A percentile compares a stretch with the other conserved stretches of the same genome.
phyloP scores from a whole-genome alignment of 2,329 filamentous ascomycete genomes.

The Thyridium curvatum region DNA sequence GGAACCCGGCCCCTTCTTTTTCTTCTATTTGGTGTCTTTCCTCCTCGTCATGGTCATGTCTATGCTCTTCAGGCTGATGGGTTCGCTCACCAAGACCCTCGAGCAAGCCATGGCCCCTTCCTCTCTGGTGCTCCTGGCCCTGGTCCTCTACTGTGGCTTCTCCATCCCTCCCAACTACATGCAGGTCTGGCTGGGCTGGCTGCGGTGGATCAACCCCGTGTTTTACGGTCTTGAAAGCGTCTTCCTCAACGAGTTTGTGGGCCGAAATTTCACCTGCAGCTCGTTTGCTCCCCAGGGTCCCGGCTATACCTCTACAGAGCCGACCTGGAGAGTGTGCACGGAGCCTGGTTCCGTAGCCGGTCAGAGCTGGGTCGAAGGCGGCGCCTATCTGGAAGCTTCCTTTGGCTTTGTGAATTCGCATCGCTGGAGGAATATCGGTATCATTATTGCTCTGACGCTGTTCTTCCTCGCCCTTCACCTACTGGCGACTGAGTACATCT shows the following conservation, averaged over 20 bases:
- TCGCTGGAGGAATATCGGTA: slow-evolving; percentile 64
- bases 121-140: not conserved
- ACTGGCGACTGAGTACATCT: slow-evolving; percentile 57
- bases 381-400: slow-evolving; percentile 49
- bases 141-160: not conserved
- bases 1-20: slow-evolving; percentile 56
- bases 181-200: not conserved
- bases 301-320: not conserved
- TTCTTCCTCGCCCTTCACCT: slow-evolving; percentile 61
- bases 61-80: slow-evolving; percentile 54
- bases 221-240: not conserved
- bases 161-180: not conserved
- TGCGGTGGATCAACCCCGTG: slow-evolving; percentile 1
- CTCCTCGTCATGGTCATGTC: slow-evolving; percentile 55
- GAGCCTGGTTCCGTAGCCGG: slow-evolving; percentile 50
- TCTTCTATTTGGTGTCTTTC: slow-evolving; percentile 57
- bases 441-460: slow-evolving; percentile 57
- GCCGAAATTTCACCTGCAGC: slow-evolving; percentile 51
- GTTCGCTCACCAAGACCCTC: too few species aligned
- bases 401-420: slow-evolving; percentile 53
- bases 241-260: slow-evolving; percentile 58
- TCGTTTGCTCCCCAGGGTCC: slow-evolving; percentile 43
- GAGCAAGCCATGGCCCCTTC: slow-evolving; percentile 43
- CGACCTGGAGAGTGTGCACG: slow-evolving; percentile 26
- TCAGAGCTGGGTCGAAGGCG: slow-evolving; percentile 49